Evolutionary conservation across 2,329 filamentous ascomycete species (phyloP), one percentile per base, ranked within the genome.

Genomic region (Teratosphaeria nubilosa): DNA sequence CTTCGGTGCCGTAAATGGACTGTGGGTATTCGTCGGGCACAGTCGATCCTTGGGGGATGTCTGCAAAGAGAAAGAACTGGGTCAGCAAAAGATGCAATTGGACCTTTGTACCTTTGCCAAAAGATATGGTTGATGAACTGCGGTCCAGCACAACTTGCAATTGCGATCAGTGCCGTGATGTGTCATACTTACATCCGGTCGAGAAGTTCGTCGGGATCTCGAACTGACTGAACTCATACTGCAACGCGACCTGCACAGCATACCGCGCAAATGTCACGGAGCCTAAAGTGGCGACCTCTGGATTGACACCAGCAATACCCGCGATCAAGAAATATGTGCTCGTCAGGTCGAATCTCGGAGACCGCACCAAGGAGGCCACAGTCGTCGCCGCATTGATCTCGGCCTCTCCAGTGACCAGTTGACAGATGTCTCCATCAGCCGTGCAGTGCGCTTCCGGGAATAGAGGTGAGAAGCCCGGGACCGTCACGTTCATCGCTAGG

Each of bases 291-390:
- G 80, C 83, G 27, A 82, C 73, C 60, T 85, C 81, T 0, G 87
- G 88, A 69, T 83, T 90, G 51, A 89, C 78, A n/a, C 88, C 87
- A 1, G 84, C 87, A 61, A 91, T 90, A 2, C 87, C 88, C 1
- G 80, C 83, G 31, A 88, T 71, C 58, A 91, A 72, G 72, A 90
- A 89, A 73, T 91, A 91, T 1, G 87, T 86, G 53, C 76, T 71
- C 1, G 74, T 78, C 13, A 91, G 77, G 71, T 90, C 79, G 70
- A 91, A 89, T 11, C 74, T 67, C 1, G 75, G 69, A 0, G 83
- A 86, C 14, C 85, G 77, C n/a, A 82, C 75, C 10, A 90, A 76
- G 0, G 87, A 82, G 53, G 79, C 79, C 60, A 88, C 79, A 0
- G 85, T 85, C 6, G 80, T 73, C 0, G 88, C 88, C 0, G 88